These are phyloP conservation scores for Kernera saxatilis DNA, from an alignment of 345 rosid genomes.

Conservation along the genomic window DNA sequence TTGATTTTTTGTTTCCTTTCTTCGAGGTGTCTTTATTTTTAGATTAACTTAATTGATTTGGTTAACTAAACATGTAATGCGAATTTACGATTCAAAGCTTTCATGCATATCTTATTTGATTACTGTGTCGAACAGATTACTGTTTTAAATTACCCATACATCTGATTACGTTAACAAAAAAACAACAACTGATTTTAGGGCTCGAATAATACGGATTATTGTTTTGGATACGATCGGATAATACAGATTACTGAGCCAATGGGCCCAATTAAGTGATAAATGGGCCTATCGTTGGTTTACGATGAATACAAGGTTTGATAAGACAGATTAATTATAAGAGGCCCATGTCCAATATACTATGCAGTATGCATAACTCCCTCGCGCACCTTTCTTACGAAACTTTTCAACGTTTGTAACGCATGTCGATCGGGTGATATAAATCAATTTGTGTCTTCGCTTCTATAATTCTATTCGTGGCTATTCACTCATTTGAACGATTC, in stretches of 20 bases:
- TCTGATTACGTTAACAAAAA: no score
- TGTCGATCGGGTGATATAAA: neutral
- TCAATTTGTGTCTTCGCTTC: neutral
- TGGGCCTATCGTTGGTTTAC: neutral
- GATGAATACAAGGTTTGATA: neutral
- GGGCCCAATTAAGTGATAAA: neutral
- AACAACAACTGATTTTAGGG: no score
- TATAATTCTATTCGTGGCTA: neutral
- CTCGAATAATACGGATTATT: neutral
- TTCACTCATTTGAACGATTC: neutral
- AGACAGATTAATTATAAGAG: neutral
- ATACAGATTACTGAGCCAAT: neutral
- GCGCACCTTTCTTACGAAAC: neutral
- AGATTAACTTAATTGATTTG: neutral
- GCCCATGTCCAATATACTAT: constrained; percentile 7
- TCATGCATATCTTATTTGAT: no score
- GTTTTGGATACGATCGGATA: neutral
- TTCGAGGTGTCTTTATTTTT: neutral
- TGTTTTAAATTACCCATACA: no score
- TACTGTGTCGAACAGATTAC: no score
- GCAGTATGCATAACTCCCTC: no score
- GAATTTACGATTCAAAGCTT: neutral
- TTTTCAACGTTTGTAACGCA: neutral
- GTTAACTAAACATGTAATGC: neutral
- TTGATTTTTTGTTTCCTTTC: no score